phyloP scores from a whole-genome alignment of 179 eudicot genomes.

The Patellifolia procumbens region DNA sequence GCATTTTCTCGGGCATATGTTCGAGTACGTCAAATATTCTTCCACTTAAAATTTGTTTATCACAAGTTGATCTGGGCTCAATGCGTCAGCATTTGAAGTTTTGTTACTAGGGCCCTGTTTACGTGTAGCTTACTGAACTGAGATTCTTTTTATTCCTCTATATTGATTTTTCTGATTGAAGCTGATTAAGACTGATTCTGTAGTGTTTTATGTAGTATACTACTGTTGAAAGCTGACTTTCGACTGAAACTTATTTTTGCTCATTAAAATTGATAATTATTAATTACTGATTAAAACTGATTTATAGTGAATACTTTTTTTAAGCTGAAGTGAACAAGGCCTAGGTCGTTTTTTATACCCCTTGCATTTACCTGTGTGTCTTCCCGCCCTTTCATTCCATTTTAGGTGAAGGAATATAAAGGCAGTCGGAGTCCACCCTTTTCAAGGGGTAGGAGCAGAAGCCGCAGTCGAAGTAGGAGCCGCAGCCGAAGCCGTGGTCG shows the following conservation, averaged over 20 bases:
- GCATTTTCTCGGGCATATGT: constrained; percentile 67
- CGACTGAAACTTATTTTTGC: too few relatives aligned
- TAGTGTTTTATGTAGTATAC: too few relatives aligned
- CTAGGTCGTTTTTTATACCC: background rate
- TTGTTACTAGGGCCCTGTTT: background rate
- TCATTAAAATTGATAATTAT: too few relatives aligned
- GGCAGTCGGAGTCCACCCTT: constrained; percentile 57
- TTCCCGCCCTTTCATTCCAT: background rate
- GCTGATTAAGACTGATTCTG: too few relatives aligned
- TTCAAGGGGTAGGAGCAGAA: constrained; percentile 45
- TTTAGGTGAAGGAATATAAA: constrained; percentile 79
- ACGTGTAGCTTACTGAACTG: too few relatives aligned
- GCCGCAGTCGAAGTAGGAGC: constrained; percentile 43
- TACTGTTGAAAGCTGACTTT: too few relatives aligned
- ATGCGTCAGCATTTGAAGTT: background rate
- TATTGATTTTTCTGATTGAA: too few relatives aligned
- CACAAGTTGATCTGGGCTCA: background rate
- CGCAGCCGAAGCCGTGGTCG: constrained; percentile 40
- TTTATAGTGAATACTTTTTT: too few relatives aligned
- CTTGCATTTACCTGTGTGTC: background rate
- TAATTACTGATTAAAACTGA: too few relatives aligned
- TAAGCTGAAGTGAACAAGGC: too few relatives aligned
- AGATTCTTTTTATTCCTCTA: background rate
- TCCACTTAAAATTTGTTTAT: background rate
- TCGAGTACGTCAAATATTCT: constrained; percentile 49